A percentile compares a stretch with the other conserved stretches of the same genome.
These are phyloP conservation scores for Bruguiera hainesii DNA, from an alignment of 441 rosid genomes.

Conservation along the genomic window DNA sequence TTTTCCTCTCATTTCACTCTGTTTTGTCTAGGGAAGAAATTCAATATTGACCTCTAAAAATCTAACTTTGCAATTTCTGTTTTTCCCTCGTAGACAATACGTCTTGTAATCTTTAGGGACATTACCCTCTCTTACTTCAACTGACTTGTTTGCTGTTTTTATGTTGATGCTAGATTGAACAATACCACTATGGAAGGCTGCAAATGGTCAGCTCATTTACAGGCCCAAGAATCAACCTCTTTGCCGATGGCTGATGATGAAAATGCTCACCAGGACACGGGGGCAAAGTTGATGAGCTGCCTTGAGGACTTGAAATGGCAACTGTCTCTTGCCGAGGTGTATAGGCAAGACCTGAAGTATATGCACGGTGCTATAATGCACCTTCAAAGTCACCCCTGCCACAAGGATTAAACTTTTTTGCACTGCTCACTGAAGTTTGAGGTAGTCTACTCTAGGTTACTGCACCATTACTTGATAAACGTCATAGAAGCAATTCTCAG, in stretches of 20 bases:
- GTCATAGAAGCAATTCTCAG: no score
- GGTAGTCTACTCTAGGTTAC: no score
- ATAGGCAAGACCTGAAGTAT: slow-evolving; percentile 13
- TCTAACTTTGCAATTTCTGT: no score
- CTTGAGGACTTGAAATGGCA: slow-evolving; percentile 9
- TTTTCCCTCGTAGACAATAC: no score
- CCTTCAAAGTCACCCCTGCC: slow-evolving; percentile 18
- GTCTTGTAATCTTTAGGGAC: background rate
- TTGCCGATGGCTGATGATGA: background rate
- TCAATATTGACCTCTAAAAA: no score
- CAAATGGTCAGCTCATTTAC: slow-evolving; percentile 19
- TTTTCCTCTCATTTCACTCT: no score
- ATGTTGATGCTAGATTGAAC: slow-evolving; percentile 17
- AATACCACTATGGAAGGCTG: slow-evolving; percentile 7
- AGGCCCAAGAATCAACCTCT: background rate
- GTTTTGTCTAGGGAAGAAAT: no score
- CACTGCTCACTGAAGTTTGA: background rate
- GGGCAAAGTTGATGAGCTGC: background rate
- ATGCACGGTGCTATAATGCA: slow-evolving; percentile 14
- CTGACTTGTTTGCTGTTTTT: background rate
- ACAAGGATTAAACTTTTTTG: background rate
- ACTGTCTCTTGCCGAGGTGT: background rate
- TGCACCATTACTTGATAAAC: no score
- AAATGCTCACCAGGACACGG: background rate
- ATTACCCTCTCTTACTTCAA: background rate